phyloP scores from a whole-genome alignment of 305 asterid species.

The Plantago rigida region DNA sequence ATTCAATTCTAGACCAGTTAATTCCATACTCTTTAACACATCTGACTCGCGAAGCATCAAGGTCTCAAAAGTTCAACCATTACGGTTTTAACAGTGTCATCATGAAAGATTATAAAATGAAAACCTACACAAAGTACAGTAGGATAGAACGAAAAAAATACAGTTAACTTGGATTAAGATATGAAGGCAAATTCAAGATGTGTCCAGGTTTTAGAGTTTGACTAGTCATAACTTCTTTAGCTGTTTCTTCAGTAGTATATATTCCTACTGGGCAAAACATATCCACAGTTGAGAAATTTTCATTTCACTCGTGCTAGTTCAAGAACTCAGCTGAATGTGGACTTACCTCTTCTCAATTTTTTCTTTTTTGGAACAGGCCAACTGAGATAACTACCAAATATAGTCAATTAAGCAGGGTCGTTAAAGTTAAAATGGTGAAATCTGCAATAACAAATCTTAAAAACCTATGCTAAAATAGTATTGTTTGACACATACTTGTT shows the following conservation, averaged over 20 bases:
- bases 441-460: background rate
- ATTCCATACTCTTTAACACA: background rate
- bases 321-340: too few species aligned
- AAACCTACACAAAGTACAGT: background rate
- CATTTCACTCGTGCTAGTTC: too few species aligned
- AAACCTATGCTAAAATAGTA: background rate
- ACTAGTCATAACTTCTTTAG: background rate
- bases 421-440: too few species aligned
- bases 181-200: background rate
- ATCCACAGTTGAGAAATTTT: too few species aligned
- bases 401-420: background rate
- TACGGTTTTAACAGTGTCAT: conserved; percentile 3
- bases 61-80: background rate
- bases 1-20: conserved; percentile 2
- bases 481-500: background rate
- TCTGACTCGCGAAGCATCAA: background rate
- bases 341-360: too few species aligned
- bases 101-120: conserved; percentile 8
- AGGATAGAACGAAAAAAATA: background rate
- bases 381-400: background rate
- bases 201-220: background rate
- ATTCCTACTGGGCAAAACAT: background rate
- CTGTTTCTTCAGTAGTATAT: background rate
- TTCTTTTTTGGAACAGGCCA: background rate
- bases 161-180: background rate